These are phyloP conservation scores for Proliferodiscus dingleyae DNA, from an alignment of 2,329 filamentous ascomycete species.

Conservation along the genomic window DNA sequence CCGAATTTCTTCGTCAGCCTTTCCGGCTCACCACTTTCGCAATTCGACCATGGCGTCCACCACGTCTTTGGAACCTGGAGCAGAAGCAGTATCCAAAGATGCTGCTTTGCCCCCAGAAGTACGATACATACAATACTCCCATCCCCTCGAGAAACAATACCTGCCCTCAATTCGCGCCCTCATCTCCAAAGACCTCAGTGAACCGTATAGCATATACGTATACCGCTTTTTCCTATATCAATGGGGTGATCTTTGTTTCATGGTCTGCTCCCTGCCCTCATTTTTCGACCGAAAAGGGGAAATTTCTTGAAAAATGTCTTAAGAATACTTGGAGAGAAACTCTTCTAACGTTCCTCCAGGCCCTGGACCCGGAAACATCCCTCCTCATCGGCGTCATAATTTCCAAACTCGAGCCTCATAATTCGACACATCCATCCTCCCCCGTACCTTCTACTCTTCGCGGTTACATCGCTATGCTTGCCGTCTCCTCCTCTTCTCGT, in stretches of 20 bases:
- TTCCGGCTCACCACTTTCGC: background rate
- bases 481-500: conserved; percentile 75
- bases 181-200: conserved; percentile 93
- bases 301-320: too few species aligned
- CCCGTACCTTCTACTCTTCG: conserved; percentile 58
- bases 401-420: conserved; percentile 88
- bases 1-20: background rate
- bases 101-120: conserved; percentile 41
- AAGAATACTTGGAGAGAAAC: too few species aligned
- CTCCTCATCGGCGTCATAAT: conserved; percentile 85
- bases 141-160: conserved; percentile 56
- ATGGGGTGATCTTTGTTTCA: conserved; percentile 96
- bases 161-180: conserved; percentile 84
- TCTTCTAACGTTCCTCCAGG: conserved; percentile 43
- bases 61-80: background rate
- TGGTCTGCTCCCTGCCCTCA: conserved; percentile 51
- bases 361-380: conserved; percentile 52
- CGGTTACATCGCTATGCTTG: conserved; percentile 98
- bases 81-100: conserved; percentile 1
- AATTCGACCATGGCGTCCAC: background rate
- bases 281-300: too few species aligned
- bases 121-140: conserved; percentile 58
- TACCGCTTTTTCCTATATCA: conserved; percentile 97
- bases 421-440: conserved; percentile 61
- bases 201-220: conserved; percentile 98